These are phyloP conservation scores for Pseudohalonectria lignicola DNA, from an alignment of 2,329 filamentous ascomycete genomes.

Conservation along the genomic window DNA sequence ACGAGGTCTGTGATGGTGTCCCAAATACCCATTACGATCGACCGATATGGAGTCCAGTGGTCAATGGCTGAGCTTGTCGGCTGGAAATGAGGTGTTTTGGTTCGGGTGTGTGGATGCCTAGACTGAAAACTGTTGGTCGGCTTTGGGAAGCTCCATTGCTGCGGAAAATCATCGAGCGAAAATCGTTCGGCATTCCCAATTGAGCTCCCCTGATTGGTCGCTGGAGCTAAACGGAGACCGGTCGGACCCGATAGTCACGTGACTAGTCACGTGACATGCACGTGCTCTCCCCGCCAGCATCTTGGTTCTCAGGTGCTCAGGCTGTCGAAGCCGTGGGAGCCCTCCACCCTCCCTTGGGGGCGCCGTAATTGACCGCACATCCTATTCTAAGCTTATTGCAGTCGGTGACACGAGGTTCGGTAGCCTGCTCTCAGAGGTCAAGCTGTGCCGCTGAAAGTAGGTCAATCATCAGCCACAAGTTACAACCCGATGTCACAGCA, in stretches of 20 bases:
- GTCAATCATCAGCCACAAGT: too few species aligned
- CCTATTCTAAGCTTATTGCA: too few species aligned
- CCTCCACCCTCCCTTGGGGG: too few species aligned
- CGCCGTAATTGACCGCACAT: too few species aligned
- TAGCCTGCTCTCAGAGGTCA: too few species aligned
- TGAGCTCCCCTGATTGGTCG: constrained; percentile 15
- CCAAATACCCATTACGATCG: constrained; percentile 54
- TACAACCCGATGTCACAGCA: too few species aligned
- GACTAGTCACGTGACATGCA: not conserved
- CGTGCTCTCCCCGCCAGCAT: too few species aligned
- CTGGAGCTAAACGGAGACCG: not conserved
- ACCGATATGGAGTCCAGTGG: constrained; percentile 19
- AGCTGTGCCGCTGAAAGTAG: too few species aligned
- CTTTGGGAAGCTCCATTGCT: constrained; percentile 8
- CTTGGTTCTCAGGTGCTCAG: too few species aligned
- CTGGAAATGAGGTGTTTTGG: constrained; percentile 14
- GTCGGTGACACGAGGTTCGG: too few species aligned
- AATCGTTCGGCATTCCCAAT: constrained; percentile 8
- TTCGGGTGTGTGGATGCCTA: constrained; percentile 8
- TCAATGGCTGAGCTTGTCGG: constrained; percentile 18
- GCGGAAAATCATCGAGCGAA: constrained; percentile 15
- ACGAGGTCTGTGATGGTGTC: constrained; percentile 53
- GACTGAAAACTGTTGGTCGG: constrained; percentile 4
- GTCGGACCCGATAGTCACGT: constrained; percentile 2
- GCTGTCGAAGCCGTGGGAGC: too few species aligned